A percentile compares a stretch with the other conserved stretches of the same genome.
phyloP scores from a whole-genome alignment of 2,329 filamentous ascomycete genomes.

The Amesomyces nigricolor region DNA sequence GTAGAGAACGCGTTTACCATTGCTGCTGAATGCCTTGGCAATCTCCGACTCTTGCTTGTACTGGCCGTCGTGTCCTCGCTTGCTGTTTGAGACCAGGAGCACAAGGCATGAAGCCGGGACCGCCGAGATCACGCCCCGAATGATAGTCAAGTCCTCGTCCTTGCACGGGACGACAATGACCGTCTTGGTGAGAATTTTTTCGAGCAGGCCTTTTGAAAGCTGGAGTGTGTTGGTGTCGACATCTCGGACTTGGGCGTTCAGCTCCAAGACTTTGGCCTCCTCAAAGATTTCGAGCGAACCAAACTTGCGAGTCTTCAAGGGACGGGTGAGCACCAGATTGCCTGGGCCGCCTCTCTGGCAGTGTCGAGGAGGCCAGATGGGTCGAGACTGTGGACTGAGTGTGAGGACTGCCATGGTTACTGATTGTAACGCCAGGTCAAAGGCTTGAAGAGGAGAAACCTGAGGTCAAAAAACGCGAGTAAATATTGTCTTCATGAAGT shows the following conservation, averaged over 20 bases:
- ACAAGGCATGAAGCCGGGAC: conserved; percentile 29
- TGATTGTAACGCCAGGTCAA: not conserved
- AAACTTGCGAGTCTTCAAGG: not conserved
- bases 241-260: not conserved
- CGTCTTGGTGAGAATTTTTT: conserved; percentile 21
- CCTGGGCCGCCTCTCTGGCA: not conserved
- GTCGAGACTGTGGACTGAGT: not conserved
- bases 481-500: not conserved
- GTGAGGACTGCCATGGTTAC: conserved; percentile 1
- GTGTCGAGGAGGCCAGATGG: not conserved
- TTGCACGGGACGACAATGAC: conserved; percentile 32
- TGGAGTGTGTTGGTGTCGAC: not conserved
- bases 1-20: conserved; percentile 23
- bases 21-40: conserved; percentile 21
- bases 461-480: too few species aligned
- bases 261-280: conserved; percentile 1
- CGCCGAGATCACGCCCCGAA: conserved; percentile 28
- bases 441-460: not conserved
- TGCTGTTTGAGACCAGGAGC: conserved; percentile 31
- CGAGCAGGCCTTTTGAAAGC: not conserved
- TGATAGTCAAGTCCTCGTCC: conserved; percentile 26
- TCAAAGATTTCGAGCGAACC: conserved; percentile 7
- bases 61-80: conserved; percentile 9
- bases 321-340: conserved; percentile 8
- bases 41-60: conserved; percentile 25